Conservation (phyloP, 2,329 filamentous ascomycete species). For the Phialophora chinensis region DNA sequence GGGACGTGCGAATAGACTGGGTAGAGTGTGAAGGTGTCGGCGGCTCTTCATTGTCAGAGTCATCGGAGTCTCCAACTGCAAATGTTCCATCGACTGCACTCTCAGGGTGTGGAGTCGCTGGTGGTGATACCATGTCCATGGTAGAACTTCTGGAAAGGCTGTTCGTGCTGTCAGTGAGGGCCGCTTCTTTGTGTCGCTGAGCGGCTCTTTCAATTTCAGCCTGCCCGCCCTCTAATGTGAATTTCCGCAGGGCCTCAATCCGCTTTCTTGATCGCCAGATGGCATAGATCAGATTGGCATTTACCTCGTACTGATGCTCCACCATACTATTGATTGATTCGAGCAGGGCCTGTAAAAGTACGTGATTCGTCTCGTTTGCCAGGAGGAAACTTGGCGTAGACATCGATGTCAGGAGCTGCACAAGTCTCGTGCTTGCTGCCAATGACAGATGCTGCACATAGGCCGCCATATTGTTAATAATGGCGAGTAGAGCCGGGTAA, state of each 20-base stretch:
- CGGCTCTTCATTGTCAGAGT: conserved; percentile 69
- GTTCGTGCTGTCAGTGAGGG: conserved; percentile 53
- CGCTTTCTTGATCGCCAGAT: conserved; percentile 79
- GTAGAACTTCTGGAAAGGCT: conserved; percentile 31
- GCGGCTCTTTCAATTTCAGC: conserved; percentile 78
- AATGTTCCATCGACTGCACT: conserved; percentile 72
- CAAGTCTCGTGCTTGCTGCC: conserved; percentile 76
- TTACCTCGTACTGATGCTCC: conserved; percentile 79
- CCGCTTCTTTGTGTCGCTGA: conserved; percentile 49
- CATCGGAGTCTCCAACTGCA: conserved; percentile 84
- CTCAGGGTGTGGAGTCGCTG: conserved; percentile 25
- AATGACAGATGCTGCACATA: conserved; percentile 78
- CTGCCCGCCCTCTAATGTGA: conserved; percentile 89
- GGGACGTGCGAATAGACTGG: conserved; percentile 60
- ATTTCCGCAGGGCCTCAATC: conserved; percentile 82
- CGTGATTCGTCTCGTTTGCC: conserved; percentile 89
- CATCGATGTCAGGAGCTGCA: conserved; percentile 91
- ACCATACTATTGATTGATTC: conserved; percentile 89
- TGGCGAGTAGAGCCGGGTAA: conserved; percentile 87
- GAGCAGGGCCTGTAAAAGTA: conserved; percentile 77
- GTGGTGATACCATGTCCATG: conserved; percentile 22
- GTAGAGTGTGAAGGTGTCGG: conserved; percentile 66
- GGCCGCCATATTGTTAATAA: conserved; percentile 91
- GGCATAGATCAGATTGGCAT: conserved; percentile 79
- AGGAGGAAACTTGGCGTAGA: conserved; percentile 90